Percentiles rank a stretch among this genome's conserved stretches.
Evolutionary conservation across 371 early-diverging fungal genomes (phyloP).

Genomic region (Mucor velutinosus): DNA sequence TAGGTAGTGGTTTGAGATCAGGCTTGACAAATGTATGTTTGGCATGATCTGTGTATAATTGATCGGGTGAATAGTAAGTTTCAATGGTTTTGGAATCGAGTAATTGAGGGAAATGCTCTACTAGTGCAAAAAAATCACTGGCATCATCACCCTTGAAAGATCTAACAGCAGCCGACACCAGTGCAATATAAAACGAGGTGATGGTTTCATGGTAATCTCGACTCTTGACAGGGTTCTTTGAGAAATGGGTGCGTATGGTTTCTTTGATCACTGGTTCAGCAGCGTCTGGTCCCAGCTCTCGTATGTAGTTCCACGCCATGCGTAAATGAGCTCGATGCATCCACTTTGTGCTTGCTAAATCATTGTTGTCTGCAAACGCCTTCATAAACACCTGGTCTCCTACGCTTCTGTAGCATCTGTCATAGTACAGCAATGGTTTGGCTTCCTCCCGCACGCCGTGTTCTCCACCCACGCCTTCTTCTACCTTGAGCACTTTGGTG

Average conservation of each 20-base stretch:
- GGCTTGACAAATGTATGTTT: slow-evolving; percentile 41
- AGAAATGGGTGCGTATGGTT: slow-evolving; percentile 46
- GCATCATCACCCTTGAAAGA: slow-evolving; percentile 22
- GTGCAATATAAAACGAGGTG: slow-evolving; percentile 55
- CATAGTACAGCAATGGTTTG: slow-evolving; percentile 66
- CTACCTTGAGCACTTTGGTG: slow-evolving; percentile 58
- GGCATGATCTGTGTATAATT: slow-evolving; percentile 45
- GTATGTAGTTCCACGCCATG: slow-evolving; percentile 67
- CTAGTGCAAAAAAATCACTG: slow-evolving; percentile 59
- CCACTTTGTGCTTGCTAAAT: slow-evolving; percentile 53
- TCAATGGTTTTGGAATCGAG: slow-evolving; percentile 46
- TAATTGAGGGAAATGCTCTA: slow-evolving; percentile 49
- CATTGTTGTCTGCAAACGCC: slow-evolving; percentile 40
- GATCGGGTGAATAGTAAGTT: slow-evolving; percentile 48
- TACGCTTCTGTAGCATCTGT: slow-evolving; percentile 63
- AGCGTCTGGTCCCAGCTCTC: slow-evolving; percentile 41
- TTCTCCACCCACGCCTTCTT: slow-evolving; percentile 58
- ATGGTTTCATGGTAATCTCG: slow-evolving; percentile 61
- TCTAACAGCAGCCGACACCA: slow-evolving; percentile 47
- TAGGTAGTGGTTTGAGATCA: slow-evolving; percentile 48
- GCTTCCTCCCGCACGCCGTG: slow-evolving; percentile 46
- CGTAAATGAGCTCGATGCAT: slow-evolving; percentile 65
- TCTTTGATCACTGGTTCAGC: slow-evolving; percentile 51
- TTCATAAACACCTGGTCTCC: slow-evolving; percentile 63
- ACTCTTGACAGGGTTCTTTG: slow-evolving; percentile 35